Base-by-base conservation (phyloP, 1,139 yeast genomes). In the Nakaseomyces sp. region DNA sequence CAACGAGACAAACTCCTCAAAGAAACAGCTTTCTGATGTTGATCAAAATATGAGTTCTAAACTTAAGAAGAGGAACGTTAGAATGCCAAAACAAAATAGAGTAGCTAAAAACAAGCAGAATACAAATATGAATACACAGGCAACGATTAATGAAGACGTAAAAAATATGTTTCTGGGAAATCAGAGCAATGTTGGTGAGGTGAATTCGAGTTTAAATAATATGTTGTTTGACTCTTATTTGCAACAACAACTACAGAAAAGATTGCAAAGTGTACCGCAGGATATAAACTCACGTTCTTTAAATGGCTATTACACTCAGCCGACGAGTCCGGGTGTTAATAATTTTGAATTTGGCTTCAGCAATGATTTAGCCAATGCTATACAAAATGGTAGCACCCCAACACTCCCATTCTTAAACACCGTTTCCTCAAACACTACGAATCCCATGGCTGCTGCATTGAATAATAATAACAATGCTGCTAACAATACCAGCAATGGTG, bases 241-340 rank as follows among this genome's bases (percentile, higher is more conserved):
- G 20, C 58, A 60, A 19, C 61, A 57, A 40, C 56, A 56, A 28
- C 44, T 57, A 43, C 60, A 56, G 45, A 51, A 52, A 36, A 41
- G 56, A 43, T 40, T 57, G 25, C 60, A 53, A 41, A 53, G 50
- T 22, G 48, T 57, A 5, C 52, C 57, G 7, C 61, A 55, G 42
- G 60, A 56, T 35, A 46, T 46, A n/a, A 47, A 44, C 31, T 54
- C 58, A 7, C 46, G 58, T 29, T 54, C 58, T 5, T 44, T 56
- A 15, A 53, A 52, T 43, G 60, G 60, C 10, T 57, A 58, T 45
- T 55, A 57, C 39, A 55, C 61, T n/a, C 60, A 56, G 35, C 61
- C 63, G 5, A 55, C 61, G n/a, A 57, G 61, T 45, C 62, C 63
- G 7, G 58, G 60, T 9, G 50, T 45, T 43, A 35, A 50, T 24